A percentile compares a stretch with the other conserved stretches of the same genome.
These are phyloP conservation scores for Pythium utonaiense DNA, from an alignment of 352 stramenopile genomes.

Conservation along the genomic window DNA sequence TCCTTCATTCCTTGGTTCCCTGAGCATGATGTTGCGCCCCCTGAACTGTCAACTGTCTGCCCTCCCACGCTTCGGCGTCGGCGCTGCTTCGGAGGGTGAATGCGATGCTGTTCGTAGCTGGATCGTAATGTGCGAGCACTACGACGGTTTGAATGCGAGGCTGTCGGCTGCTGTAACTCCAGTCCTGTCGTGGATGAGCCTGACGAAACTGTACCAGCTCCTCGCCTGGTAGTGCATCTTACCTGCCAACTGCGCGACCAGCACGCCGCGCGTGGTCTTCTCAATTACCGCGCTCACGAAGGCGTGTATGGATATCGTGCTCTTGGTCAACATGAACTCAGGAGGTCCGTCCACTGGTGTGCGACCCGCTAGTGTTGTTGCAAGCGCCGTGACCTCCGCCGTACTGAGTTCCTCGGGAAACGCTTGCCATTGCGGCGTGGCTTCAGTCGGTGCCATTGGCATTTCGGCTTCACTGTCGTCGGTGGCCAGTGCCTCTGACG, in stretches of 20 bases:
- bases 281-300: not conserved
- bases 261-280: not conserved
- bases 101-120: not conserved
- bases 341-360: not conserved
- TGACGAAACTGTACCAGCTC: not conserved
- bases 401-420: too few relatives aligned
- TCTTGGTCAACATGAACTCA: not conserved
- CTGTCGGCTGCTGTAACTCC: not conserved
- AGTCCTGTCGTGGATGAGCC: not conserved
- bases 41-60: not conserved
- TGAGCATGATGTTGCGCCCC: not conserved
- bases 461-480: not conserved
- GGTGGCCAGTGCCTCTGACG: not conserved
- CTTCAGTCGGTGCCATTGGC: too few relatives aligned
- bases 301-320: not conserved
- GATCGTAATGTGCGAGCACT: not conserved
- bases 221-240: not conserved
- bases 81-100: not conserved
- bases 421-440: not conserved
- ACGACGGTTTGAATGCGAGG: not conserved
- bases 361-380: not conserved
- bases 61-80: not conserved
- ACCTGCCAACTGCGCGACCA: not conserved
- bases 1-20: not conserved
- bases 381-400: too few relatives aligned